Conservation (phyloP, 192 early-diverging fungal genomes). For the Cetraspora pellucida region DNA sequence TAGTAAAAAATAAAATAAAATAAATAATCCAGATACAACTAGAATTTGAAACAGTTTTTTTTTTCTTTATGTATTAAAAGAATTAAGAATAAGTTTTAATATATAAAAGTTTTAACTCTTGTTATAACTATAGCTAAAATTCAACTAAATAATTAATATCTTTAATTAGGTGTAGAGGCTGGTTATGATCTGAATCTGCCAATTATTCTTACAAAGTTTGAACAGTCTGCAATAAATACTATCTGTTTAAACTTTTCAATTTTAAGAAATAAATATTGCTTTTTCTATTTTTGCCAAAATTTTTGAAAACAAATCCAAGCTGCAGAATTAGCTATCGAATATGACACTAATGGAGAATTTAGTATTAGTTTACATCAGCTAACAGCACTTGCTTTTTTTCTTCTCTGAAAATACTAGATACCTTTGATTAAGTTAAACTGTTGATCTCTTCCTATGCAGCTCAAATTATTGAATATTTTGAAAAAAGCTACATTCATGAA, state of each 20-base stretch:
- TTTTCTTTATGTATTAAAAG: too few species aligned
- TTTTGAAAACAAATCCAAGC: not conserved
- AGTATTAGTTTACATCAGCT: not conserved
- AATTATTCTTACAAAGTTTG: not conserved
- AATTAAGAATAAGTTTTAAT: too few species aligned
- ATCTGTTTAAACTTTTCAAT: not conserved
- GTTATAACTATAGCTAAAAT: too few species aligned
- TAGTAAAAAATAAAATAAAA: too few species aligned
- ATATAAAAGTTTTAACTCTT: too few species aligned
- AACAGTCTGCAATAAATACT: not conserved
- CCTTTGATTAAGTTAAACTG: not conserved
- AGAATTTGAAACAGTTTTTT: too few species aligned
- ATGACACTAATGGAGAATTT: too few species aligned
- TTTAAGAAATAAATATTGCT: not conserved
- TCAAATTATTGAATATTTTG: conserved; percentile 11
- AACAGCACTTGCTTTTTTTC: not conserved
- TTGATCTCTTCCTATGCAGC: too few species aligned
- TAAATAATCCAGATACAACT: too few species aligned
- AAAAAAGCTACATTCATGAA: not conserved
- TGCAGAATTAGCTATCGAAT: not conserved
- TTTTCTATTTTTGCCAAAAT: not conserved
- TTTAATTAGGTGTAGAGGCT: too few species aligned
- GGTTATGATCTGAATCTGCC: not conserved
- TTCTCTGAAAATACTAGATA: not conserved
- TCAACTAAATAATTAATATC: too few species aligned